A percentile compares a stretch with the other conserved stretches of the same genome.
These are phyloP conservation scores for Taphrina sp. DNA, from an alignment of 1,139 yeast species.

Conservation along the genomic window DNA sequence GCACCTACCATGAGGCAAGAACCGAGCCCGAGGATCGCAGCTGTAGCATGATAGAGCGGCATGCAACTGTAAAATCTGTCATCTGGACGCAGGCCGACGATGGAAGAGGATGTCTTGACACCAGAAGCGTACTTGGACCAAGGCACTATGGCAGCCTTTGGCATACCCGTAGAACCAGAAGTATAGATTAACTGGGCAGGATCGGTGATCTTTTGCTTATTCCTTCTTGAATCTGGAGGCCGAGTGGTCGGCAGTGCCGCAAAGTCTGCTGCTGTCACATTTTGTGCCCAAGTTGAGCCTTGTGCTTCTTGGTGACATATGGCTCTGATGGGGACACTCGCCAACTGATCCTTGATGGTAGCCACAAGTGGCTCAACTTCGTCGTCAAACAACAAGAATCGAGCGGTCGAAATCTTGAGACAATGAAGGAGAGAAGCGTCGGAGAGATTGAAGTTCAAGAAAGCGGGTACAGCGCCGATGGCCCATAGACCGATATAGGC, in stretches of 20 bases:
- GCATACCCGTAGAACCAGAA: conserved; percentile 93
- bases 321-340: neutral
- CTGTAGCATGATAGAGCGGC: conserved; percentile 96
- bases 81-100: conserved; percentile 57
- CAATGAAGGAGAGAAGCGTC: conserved; percentile 80
- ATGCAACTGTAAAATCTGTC: conserved; percentile 80
- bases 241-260: conserved; percentile 6
- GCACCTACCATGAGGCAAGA: conserved; percentile 55
- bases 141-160: conserved; percentile 90
- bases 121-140: conserved; percentile 71
- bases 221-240: conserved; percentile 43
- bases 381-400: conserved; percentile 71
- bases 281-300: conserved; percentile 4
- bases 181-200: conserved; percentile 80
- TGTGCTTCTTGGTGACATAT: conserved; percentile 5
- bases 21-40: conserved; percentile 60
- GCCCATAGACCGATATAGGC: conserved; percentile 24
- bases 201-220: conserved; percentile 42
- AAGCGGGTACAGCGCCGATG: conserved; percentile 30
- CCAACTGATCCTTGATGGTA: conserved; percentile 55
- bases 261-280: conserved; percentile 8
- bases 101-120: conserved; percentile 72
- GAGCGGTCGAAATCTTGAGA: conserved; percentile 63
- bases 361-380: conserved; percentile 59
- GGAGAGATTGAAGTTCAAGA: conserved; percentile 54